Percentiles rank a stretch among this genome's conserved stretches.
Conservation (phyloP, 768 basidiomycete species). For the Suillus discolor region DNA sequence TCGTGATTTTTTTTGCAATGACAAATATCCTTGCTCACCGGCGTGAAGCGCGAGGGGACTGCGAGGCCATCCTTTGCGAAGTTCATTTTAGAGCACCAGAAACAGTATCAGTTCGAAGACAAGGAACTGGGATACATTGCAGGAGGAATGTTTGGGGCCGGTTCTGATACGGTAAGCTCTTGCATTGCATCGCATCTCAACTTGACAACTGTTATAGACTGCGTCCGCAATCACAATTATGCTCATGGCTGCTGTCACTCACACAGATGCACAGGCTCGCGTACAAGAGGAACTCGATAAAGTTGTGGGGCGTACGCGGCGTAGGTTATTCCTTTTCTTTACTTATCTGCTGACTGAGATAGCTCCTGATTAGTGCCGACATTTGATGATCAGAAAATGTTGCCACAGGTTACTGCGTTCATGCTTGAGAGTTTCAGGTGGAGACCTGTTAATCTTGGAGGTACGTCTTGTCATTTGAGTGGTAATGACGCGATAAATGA, state of each 20-base stretch:
- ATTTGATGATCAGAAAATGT: constrained; percentile 34
- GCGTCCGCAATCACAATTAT: constrained; percentile 52
- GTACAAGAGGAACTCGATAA: constrained; percentile 57
- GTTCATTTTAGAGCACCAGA: constrained; percentile 39
- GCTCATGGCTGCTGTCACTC: constrained; percentile 56
- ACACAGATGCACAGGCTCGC: constrained; percentile 48
- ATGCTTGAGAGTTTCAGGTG: constrained; percentile 38
- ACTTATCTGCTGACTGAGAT: not conserved
- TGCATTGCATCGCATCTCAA: not conserved
- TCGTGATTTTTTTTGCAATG: not conserved
- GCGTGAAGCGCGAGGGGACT: constrained; percentile 23
- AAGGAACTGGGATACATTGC: constrained; percentile 41
- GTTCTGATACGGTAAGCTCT: constrained; percentile 40
- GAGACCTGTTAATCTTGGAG: constrained; percentile 38
- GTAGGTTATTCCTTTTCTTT: constrained; percentile 13
- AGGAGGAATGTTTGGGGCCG: constrained; percentile 46
- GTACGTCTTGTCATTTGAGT: constrained; percentile 12
- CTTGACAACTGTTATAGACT: constrained; percentile 22
- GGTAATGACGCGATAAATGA: not conserved
- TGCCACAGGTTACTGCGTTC: constrained; percentile 40
- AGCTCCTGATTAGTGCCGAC: constrained; percentile 33
- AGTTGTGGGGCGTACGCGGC: constrained; percentile 44
- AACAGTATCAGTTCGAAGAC: constrained; percentile 32
- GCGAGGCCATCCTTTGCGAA: constrained; percentile 37
- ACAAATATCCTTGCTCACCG: not conserved